Evolutionary conservation across 1,284 basidiomycete genomes (phyloP).

Genomic region (Salmacisia buchloeana): DNA sequence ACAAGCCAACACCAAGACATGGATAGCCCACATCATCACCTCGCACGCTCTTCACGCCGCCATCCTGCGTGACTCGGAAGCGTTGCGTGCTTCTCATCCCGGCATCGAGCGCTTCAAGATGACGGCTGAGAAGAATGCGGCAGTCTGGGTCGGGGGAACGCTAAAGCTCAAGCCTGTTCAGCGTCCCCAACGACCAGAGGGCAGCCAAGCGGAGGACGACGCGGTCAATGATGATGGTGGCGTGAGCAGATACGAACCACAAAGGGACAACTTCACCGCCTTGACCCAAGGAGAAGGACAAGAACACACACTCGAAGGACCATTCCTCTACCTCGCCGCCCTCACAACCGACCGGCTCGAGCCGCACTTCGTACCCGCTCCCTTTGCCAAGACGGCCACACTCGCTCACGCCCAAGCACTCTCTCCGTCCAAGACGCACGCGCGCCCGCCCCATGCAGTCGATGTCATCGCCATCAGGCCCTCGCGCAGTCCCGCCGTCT

Average conservation of each 20-base stretch:
- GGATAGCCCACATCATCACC: constrained; percentile 53
- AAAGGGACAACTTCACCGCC: not conserved
- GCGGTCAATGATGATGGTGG: not conserved
- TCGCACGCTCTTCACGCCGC: constrained; percentile 72
- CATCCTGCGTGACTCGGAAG: constrained; percentile 63
- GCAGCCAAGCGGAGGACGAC: too few species aligned
- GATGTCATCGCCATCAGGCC: constrained; percentile 83
- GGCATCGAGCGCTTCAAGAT: constrained; percentile 79
- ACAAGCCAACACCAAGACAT: too few species aligned
- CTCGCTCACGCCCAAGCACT: not conserved
- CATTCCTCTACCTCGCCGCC: constrained; percentile 76
- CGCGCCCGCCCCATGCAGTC: constrained; percentile 53
- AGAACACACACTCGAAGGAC: constrained; percentile 57
- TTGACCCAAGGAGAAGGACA: not conserved
- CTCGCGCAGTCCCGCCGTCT: constrained; percentile 59
- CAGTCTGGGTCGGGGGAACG: constrained; percentile 65
- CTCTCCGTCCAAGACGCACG: not conserved
- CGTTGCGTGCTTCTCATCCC: constrained; percentile 63
- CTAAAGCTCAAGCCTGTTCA: constrained; percentile 56
- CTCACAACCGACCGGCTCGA: constrained; percentile 79
- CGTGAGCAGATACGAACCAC: not conserved
- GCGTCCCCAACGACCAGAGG: too few species aligned
- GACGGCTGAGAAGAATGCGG: constrained; percentile 70
- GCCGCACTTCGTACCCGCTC: constrained; percentile 69
- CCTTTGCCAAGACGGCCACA: constrained; percentile 52